Conservation (phyloP, 2,329 filamentous ascomycete genomes). For the Paracorniculantispora psalliotae region DNA sequence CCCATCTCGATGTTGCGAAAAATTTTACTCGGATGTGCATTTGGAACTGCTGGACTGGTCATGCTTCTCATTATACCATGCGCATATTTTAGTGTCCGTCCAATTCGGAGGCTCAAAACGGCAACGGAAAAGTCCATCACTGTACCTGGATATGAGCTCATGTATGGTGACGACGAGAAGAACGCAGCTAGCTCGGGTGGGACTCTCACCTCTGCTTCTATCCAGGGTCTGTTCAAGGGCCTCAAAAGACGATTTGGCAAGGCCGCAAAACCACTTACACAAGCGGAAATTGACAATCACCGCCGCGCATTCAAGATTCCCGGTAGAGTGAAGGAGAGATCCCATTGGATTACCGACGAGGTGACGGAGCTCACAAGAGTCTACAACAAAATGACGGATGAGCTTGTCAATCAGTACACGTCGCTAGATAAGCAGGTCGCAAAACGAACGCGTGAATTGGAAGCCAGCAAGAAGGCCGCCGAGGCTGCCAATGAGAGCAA, state of each 20-base stretch:
- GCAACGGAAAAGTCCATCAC: conserved; percentile 71
- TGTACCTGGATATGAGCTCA: conserved; percentile 54
- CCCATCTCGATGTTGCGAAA: conserved; percentile 72
- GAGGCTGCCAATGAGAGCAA: conserved; percentile 97
- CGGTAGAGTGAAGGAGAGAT: conserved; percentile 69
- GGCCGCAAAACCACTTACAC: conserved; percentile 22
- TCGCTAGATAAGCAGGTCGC: conserved; percentile 79
- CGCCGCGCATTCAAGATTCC: conserved; percentile 75
- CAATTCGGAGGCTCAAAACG: conserved; percentile 69
- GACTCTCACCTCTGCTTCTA: conserved; percentile 38
- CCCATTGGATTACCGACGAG: conserved; percentile 76
- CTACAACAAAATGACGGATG: conserved; percentile 93
- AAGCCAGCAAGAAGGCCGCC: conserved; percentile 84
- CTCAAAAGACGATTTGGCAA: conserved; percentile 34
- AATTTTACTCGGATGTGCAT: conserved; percentile 78
- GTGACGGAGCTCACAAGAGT: conserved; percentile 75
- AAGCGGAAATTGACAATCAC: conserved; percentile 31
- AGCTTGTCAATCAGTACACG: conserved; percentile 80
- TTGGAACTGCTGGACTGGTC: conserved; percentile 72
- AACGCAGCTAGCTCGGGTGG: conserved; percentile 36
- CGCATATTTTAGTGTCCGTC: conserved; percentile 75
- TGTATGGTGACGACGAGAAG: conserved; percentile 39
- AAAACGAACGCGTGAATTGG: conserved; percentile 76
- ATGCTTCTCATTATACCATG: conserved; percentile 69
- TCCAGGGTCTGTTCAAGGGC: conserved; percentile 36